phyloP scores from a whole-genome alignment of 164 flowering plant species.

The Protea cynaroides region DNA sequence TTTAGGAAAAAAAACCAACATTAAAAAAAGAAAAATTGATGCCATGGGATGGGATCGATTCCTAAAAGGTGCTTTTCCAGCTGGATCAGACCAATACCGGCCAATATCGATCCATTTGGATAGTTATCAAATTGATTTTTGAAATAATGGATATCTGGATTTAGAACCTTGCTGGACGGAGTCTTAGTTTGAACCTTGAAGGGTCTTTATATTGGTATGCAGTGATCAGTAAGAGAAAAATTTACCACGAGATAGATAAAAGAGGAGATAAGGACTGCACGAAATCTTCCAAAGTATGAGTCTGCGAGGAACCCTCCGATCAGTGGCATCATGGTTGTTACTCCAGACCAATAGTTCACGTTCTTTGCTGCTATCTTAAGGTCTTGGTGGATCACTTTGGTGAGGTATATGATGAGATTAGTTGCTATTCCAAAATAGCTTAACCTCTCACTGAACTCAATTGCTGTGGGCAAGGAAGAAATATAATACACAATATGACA shows the following conservation, averaged over 20 bases:
- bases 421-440: conserved; percentile 53
- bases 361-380: conserved; percentile 49
- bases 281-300: conserved; percentile 73
- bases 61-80: too few species aligned
- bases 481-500: too few species aligned
- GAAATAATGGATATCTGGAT: too few species aligned
- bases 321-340: conserved; percentile 75
- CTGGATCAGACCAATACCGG: too few species aligned
- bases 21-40: too few species aligned
- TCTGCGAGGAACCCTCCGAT: conserved; percentile 88
- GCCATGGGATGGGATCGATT: too few species aligned
- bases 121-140: too few species aligned
- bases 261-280: conserved; percentile 49
- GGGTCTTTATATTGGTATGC: background rate
- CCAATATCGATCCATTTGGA: too few species aligned
- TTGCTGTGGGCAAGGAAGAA: conserved; percentile 30
- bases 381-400: conserved; percentile 53
- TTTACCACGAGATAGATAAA: conserved; percentile 68
- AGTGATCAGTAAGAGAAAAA: background rate
- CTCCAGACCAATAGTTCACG: conserved; percentile 67
- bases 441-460: conserved; percentile 66
- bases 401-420: conserved; percentile 56
- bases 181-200: too few species aligned
- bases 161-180: too few species aligned
- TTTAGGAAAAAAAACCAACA: too few species aligned